Base-by-base conservation (phyloP, 441 rosid genomes). In the Viola pubescens region DNA sequence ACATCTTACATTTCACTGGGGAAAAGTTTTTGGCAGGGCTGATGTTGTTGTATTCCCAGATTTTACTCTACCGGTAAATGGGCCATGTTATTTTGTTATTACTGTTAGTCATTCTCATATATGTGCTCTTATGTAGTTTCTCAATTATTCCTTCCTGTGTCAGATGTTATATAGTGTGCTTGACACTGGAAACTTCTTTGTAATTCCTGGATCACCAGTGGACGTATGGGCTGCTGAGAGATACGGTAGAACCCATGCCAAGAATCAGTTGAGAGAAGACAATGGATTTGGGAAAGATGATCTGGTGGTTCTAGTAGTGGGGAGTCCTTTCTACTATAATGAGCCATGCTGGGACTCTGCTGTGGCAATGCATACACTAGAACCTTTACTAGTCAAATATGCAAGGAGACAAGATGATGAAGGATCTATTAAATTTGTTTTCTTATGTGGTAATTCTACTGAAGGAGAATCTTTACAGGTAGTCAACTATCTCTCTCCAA, bases 101-200 rank as follows among this genome's bases (percentile, higher is more conserved):
- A 50, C 41, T 9, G n/a, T 9, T 39, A 12, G 53, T 51, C 26
- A 48, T 45, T 40, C 34, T 67, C 66, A 42, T 69, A 47, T 65
- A 10, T 49, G 57, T 59, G 59, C 66, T 59, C 54, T 69, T 62
- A 60, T 67, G 61, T 57, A 60, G 57, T 72, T 73, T 78, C 64
- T 71, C 68, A 78, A 67, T 79, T 56, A 38, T 70, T 16, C 55
- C 62, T 72, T 67, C 50, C 56, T 78, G 67, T 61, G 65, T 75
- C 95, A 94, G 99, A 88, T 94, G 97, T 64, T 94, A 71, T 84
- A 91, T 77, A 85, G 92, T 67, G 70, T 76, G 77, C 94, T 94
- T 65, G 99, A 94, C 78, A 74, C 84, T 79, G 97, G 99, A 75
- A 91, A 94, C 86, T 94, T 94, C 77, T 76, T 81, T 82, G 99